Percentiles rank a stretch among this genome's conserved stretches.
These are phyloP conservation scores for Fraxinus anomala DNA, from an alignment of 257 asterid genomes.

Conservation along the genomic window DNA sequence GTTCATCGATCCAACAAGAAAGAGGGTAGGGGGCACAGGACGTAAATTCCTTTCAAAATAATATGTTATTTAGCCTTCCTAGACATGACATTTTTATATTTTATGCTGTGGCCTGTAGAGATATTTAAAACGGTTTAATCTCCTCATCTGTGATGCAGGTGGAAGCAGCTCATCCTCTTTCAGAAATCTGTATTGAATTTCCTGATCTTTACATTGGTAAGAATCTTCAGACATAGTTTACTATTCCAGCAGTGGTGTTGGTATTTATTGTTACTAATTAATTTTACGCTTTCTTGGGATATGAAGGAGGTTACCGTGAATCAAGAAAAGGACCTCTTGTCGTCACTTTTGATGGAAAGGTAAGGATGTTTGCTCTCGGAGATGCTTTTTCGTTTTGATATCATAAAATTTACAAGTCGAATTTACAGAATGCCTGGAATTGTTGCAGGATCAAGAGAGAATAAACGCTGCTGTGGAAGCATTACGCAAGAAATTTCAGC, in stretches of 20 bases:
- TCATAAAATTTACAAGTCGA: not conserved
- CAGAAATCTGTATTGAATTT: conserved; percentile 55
- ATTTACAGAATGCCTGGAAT: not conserved
- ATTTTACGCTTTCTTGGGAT: conserved; percentile 21
- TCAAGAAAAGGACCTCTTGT: conserved; percentile 68
- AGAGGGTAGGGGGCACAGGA: not conserved
- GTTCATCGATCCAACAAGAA: not conserved
- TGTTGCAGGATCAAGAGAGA: conserved; percentile 62
- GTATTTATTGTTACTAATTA: not conserved
- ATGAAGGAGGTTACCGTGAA: conserved; percentile 62
- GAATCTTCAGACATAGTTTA: conserved; percentile 14
- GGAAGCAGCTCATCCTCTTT: conserved; percentile 72
- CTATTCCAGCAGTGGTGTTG: not conserved
- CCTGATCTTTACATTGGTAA: conserved; percentile 77
- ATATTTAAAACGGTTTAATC: not conserved
- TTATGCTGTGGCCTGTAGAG: not conserved
- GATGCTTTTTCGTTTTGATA: conserved; percentile 1
- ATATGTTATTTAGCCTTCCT: not conserved
- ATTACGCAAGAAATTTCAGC: conserved; percentile 47
- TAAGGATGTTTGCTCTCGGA: conserved; percentile 21
- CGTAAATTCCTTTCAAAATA: not conserved
- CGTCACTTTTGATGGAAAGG: conserved; percentile 68
- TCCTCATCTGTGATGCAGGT: conserved; percentile 46
- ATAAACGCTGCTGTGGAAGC: conserved; percentile 58
- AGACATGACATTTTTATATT: not conserved